phyloP scores from a whole-genome alignment of 352 stramenopile genomes.

The Globisporangium nagaii region DNA sequence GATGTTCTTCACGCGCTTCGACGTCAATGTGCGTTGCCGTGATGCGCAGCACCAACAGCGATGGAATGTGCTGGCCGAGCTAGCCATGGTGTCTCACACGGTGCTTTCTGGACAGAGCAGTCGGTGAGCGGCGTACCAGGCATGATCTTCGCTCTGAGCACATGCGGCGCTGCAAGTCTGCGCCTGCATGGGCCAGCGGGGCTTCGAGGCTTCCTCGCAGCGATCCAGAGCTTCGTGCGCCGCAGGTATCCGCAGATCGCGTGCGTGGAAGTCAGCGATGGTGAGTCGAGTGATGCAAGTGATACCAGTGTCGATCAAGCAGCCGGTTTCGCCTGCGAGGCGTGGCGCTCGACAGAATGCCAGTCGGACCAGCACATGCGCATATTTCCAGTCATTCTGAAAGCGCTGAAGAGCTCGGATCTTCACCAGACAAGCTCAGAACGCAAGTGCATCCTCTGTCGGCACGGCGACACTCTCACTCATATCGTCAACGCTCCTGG shows the following conservation, averaged over 20 bases:
- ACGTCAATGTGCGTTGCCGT: constrained; percentile 43
- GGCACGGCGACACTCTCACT: not conserved
- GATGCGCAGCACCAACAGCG: too few relatives aligned
- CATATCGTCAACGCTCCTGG: not conserved
- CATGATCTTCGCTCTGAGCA: constrained; percentile 56
- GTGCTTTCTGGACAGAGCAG: constrained; percentile 22
- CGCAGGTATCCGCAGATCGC: constrained; percentile 58
- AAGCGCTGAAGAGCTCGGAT: not conserved
- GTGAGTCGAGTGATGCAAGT: too few relatives aligned
- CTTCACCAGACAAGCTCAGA: not conserved
- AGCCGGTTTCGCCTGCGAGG: constrained; percentile 13
- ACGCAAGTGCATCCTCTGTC: constrained; percentile 3
- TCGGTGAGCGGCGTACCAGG: constrained; percentile 63
- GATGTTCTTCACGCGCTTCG: constrained; percentile 67
- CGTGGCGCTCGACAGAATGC: constrained; percentile 14
- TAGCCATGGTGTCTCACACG: too few relatives aligned
- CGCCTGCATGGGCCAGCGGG: constrained; percentile 42
- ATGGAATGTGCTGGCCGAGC: too few relatives aligned
- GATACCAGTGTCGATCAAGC: not conserved
- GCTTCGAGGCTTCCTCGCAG: constrained; percentile 26
- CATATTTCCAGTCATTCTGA: constrained; percentile 24
- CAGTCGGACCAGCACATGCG: constrained; percentile 26
- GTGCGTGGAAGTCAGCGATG: constrained; percentile 29
- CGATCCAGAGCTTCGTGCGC: constrained; percentile 64
- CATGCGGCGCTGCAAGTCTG: constrained; percentile 37